These are phyloP conservation scores for Ceriops zippeliana DNA, from an alignment of 345 rosid genomes.

Conservation along the genomic window DNA sequence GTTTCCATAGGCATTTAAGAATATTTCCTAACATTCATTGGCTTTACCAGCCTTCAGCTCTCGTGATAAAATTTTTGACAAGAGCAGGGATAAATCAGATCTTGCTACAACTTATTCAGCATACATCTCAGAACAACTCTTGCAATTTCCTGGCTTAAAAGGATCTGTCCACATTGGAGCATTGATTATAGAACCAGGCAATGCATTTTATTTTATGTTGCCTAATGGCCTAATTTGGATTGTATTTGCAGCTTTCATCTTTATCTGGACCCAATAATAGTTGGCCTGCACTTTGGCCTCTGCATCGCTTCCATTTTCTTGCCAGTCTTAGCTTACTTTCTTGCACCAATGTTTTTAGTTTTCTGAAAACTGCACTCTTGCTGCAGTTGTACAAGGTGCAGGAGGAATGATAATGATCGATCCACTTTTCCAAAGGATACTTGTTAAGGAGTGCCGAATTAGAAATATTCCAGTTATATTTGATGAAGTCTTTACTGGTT, in stretches of 20 bases:
- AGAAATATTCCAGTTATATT: constrained; percentile 79
- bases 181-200: constrained; percentile 91
- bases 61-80: constrained; percentile 60
- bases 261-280: background rate
- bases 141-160: constrained; percentile 27
- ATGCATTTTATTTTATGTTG: constrained; percentile 4
- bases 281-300: background rate
- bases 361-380: constrained; percentile 4
- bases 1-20: constrained; percentile 8
- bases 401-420: constrained; percentile 99
- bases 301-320: background rate
- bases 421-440: constrained; percentile 87
- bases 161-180: constrained; percentile 58
- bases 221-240: too few species aligned
- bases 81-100: constrained; percentile 57
- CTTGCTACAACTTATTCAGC: constrained; percentile 60
- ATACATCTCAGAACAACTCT: constrained; percentile 53
- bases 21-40: constrained; percentile 17
- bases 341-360: background rate
- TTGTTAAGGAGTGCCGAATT: constrained; percentile 70
- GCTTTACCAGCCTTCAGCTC: constrained; percentile 53
- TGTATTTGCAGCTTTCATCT: too few species aligned
- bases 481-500: constrained; percentile 96
- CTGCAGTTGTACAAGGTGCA: constrained; percentile 81
- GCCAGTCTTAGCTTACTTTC: background rate